These are phyloP conservation scores for Globisporangium cylindrosporum DNA, from an alignment of 352 stramenopile species.

Conservation along the genomic window DNA sequence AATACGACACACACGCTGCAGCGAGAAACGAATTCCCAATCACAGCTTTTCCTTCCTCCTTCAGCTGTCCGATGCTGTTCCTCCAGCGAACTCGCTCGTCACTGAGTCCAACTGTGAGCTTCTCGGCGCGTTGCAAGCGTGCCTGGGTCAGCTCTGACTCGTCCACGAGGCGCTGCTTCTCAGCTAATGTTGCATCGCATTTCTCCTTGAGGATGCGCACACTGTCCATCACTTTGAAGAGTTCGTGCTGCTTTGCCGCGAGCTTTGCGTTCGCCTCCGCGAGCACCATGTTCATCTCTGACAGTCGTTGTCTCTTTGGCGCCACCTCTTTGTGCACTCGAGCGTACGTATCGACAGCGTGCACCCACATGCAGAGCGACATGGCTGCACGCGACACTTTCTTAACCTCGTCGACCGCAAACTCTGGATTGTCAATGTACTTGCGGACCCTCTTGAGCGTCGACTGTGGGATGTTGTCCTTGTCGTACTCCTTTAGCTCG, in stretches of 20 bases:
- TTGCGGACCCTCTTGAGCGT: conserved; percentile 76
- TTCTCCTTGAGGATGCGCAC: conserved; percentile 55
- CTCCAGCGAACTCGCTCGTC: conserved; percentile 75
- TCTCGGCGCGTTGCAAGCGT: conserved; percentile 53
- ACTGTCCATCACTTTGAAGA: conserved; percentile 50
- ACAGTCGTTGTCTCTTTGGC: conserved; percentile 66
- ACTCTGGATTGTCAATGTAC: conserved; percentile 84
- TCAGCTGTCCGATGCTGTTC: conserved; percentile 50
- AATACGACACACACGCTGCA: conserved; percentile 58
- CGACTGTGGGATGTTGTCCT: conserved; percentile 58
- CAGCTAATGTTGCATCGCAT: conserved; percentile 52
- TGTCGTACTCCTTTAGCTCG: conserved; percentile 87
- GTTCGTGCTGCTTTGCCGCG: conserved; percentile 61
- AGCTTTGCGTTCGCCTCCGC: conserved; percentile 71
- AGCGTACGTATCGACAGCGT: conserved; percentile 81
- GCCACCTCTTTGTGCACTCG: conserved; percentile 71
- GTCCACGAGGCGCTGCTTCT: conserved; percentile 67
- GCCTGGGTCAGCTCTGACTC: conserved; percentile 61
- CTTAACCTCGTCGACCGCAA: conserved; percentile 78
- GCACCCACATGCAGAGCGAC: conserved; percentile 89
- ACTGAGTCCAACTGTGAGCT: conserved; percentile 62
- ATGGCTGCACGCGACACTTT: conserved; percentile 79
- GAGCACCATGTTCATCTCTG: conserved; percentile 74
- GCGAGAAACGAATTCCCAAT: conserved; percentile 63
- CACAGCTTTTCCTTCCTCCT: conserved; percentile 40